Evolutionary conservation across 2,329 filamentous ascomycete genomes (phyloP).

Genomic region (Diplocarpon rosae): DNA sequence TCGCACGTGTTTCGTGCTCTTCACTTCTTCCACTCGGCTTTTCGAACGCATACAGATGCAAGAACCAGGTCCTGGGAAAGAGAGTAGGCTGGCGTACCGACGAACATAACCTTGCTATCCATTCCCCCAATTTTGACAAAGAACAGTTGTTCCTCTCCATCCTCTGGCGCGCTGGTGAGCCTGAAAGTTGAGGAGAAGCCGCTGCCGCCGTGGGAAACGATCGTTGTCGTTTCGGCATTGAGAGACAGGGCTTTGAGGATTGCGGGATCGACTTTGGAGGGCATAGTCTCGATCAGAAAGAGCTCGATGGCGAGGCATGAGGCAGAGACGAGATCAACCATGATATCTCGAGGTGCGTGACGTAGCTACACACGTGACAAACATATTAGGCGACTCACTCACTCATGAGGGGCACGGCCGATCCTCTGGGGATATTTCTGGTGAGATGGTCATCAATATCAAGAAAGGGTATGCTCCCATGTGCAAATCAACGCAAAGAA

Average conservation of each 20-base stretch:
- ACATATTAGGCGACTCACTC: no score
- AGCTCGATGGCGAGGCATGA: not conserved
- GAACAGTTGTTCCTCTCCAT: constrained; percentile 32
- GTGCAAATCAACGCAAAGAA: not conserved
- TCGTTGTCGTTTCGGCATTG: constrained; percentile 40
- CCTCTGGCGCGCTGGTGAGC: constrained; percentile 31
- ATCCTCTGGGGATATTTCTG: not conserved
- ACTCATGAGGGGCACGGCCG: no score
- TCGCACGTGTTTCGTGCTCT: not conserved
- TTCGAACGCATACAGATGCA: not conserved
- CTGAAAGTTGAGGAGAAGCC: constrained; percentile 60
- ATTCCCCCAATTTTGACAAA: constrained; percentile 65
- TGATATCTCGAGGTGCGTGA: no score
- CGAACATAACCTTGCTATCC: constrained; percentile 57
- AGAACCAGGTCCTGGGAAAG: not conserved
- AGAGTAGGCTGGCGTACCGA: constrained; percentile 34
- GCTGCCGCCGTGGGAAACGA: constrained; percentile 52
- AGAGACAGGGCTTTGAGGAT: constrained; percentile 50
- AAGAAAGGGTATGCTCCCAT: not conserved
- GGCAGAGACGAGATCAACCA: not conserved
- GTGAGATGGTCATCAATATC: no score
- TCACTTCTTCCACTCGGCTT: not conserved
- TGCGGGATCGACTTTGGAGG: constrained; percentile 46
- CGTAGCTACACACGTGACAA: no score
- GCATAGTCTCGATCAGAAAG: constrained; percentile 25